A percentile compares a stretch with the other conserved stretches of the same genome.
Conservation (phyloP, 2,329 filamentous ascomycete genomes). For the Hymenoscyphus albidus region DNA sequence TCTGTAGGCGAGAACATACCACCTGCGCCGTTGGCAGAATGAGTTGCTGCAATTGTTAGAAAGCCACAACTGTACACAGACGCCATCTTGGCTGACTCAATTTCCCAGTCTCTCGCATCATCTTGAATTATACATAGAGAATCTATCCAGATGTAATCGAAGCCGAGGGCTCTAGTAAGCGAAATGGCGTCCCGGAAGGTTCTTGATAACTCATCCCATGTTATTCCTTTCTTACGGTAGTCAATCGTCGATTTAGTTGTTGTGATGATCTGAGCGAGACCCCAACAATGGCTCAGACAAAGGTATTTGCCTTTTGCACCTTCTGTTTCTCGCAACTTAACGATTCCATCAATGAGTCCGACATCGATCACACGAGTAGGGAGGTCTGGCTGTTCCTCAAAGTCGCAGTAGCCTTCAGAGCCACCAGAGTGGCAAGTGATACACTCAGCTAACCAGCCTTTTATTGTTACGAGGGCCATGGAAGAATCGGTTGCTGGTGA, state of each 20-base stretch:
- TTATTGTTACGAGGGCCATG: background rate
- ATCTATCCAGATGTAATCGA: conserved; percentile 32
- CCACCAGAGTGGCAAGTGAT: background rate
- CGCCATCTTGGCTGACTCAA: conserved; percentile 18
- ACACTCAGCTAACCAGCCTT: conserved; percentile 3
- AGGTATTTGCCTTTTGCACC: background rate
- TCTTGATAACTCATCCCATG: conserved; percentile 16
- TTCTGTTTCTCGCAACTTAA: conserved; percentile 6
- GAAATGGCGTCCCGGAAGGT: conserved; percentile 30
- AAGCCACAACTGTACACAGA: conserved; percentile 12
- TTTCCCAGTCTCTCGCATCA: conserved; percentile 21
- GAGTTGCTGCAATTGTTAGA: conserved; percentile 18
- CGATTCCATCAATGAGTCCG: background rate
- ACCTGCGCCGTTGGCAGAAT: conserved; percentile 6
- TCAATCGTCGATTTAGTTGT: conserved; percentile 5
- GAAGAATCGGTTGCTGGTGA: conserved; percentile 7
- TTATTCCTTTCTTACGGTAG: conserved; percentile 8
- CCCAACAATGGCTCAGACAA: conserved; percentile 20
- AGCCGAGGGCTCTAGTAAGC: conserved; percentile 18
- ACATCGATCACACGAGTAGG: background rate
- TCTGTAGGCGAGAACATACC: conserved; percentile 10
- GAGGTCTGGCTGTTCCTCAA: background rate
- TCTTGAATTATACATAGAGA: conserved; percentile 19
- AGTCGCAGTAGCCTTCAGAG: background rate
- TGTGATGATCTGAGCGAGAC: conserved; percentile 7